phyloP scores from a whole-genome alignment of 768 basidiomycete genomes.

The Serendipita sp. region DNA sequence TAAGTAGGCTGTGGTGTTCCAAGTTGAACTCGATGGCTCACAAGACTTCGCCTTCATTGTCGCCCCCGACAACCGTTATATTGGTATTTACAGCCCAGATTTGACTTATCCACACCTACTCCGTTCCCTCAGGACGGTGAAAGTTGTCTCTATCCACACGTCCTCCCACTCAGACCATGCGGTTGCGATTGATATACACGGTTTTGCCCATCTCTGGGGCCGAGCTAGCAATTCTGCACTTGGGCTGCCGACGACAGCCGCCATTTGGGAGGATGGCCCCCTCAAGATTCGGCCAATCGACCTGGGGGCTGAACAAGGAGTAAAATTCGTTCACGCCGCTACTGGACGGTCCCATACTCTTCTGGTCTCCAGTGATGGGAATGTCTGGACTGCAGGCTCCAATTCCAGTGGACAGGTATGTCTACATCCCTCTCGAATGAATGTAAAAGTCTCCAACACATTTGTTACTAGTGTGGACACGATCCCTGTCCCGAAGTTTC shows the following conservation, averaged over 20 bases:
- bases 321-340: conserved; percentile 64
- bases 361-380: conserved; percentile 65
- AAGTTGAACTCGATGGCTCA: neutral
- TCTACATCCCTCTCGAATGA: neutral
- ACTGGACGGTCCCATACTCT: conserved; percentile 71
- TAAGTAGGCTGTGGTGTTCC: neutral
- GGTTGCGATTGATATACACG: conserved; percentile 54
- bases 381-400: conserved; percentile 67
- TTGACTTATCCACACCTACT: conserved; percentile 78
- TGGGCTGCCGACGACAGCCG: conserved; percentile 39
- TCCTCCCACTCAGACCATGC: conserved; percentile 64
- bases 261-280: conserved; percentile 61
- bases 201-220: conserved; percentile 81
- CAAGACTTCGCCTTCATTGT: neutral
- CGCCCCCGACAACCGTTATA: neutral
- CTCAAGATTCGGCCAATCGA: conserved; percentile 39
- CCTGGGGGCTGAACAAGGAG: conserved; percentile 39
- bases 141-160: conserved; percentile 51
- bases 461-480: conserved; percentile 47
- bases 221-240: conserved; percentile 57
- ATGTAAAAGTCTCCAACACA: too few species aligned
- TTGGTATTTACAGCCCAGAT: conserved; percentile 38
- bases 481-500: conserved; percentile 42
- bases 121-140: conserved; percentile 71
- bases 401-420: conserved; percentile 71